Base-by-base conservation (phyloP, 352 stramenopile genomes). In the Globisporangium mamillatum region DNA sequence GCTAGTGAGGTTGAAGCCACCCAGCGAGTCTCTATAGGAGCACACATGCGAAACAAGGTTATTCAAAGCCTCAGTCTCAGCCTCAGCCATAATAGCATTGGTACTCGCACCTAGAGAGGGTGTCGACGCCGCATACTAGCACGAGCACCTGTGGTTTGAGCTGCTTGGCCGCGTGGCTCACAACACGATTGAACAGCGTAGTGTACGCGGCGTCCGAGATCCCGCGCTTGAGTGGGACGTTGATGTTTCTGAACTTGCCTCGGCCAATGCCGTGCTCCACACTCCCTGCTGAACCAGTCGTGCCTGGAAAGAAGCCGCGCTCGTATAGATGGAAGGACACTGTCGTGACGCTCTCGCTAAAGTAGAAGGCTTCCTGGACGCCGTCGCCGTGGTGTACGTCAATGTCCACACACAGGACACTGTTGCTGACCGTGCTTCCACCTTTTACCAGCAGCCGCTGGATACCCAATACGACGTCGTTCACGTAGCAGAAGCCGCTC, bases 401-500 rank as follows among this genome's bases (percentile, higher is more conserved):
- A 12, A 91, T 84, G 48, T 91, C 82, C 5, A 91, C 46, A 9
- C 75, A 80, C 10, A 89, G 68, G 16, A 91, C 78, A 12, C 70
- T 67, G 10, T 71, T 67, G 25, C 79, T 14, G 16, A 18, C 18
- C 18, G 27, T 50, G 14, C 4, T 32, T 1, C 66, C 16, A 24
- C 36, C 20, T 58, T 22, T 62, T 27, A 24, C 10, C 14, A 80
- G 63, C 14, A 86, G 67, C 7, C 63, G 46, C 36, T 83, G 71
- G 27, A 82, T 75, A 1, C 68, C 79, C 2, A 92, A 68, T 4
- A 89, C 84, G n/a, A 89, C 70, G 62, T 92, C 84, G 60, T 91
- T 91, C 25, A 91, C 79, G 66, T 90, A 92, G 65, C 84, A 92
- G 67, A 91, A 91, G 6, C 84, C 84, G 48, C 79, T 86, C n/a